Evolutionary conservation across 78 protist genomes (phyloP).

Genomic region (Pigoraptor vietnamica): DNA sequence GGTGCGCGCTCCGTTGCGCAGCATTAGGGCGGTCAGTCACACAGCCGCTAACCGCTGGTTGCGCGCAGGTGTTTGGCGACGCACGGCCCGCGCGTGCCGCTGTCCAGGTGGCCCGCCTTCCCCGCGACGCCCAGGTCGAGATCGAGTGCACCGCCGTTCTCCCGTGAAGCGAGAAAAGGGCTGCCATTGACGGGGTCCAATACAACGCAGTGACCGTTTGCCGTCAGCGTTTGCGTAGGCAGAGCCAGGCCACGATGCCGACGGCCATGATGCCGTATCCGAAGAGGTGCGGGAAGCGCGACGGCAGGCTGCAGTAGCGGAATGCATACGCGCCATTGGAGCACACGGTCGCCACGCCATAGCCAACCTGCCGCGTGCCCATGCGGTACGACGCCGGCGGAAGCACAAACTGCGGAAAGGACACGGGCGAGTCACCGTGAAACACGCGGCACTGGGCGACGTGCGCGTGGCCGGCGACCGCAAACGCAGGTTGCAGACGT

Average conservation of each 20-base stretch:
- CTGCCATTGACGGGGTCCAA: too few species aligned
- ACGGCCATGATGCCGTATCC: not conserved
- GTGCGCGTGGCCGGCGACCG: not conserved
- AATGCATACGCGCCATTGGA: not conserved
- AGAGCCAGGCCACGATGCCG: not conserved
- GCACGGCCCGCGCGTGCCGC: conserved; percentile 39
- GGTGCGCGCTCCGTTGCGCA: too few species aligned
- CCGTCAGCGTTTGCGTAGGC: too few species aligned
- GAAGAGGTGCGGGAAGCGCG: not conserved
- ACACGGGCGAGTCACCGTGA: not conserved
- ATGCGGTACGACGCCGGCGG: not conserved
- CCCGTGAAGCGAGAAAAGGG: too few species aligned
- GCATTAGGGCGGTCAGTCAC: too few species aligned
- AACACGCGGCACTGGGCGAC: not conserved
- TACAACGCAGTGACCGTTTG: too few species aligned
- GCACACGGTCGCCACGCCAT: not conserved
- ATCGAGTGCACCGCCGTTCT: conserved; percentile 32
- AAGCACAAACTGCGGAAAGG: not conserved
- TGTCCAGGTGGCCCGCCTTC: conserved; percentile 25
- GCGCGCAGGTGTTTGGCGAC: conserved; percentile 12
- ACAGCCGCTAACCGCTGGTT: too few species aligned
- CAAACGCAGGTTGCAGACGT: not conserved
- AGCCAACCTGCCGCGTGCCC: not conserved
- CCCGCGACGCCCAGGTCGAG: conserved; percentile 33
- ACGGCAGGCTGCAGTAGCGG: not conserved